These are phyloP conservation scores for Dryas drummondii DNA, from an alignment of 306 rosid species.

Conservation along the genomic window DNA sequence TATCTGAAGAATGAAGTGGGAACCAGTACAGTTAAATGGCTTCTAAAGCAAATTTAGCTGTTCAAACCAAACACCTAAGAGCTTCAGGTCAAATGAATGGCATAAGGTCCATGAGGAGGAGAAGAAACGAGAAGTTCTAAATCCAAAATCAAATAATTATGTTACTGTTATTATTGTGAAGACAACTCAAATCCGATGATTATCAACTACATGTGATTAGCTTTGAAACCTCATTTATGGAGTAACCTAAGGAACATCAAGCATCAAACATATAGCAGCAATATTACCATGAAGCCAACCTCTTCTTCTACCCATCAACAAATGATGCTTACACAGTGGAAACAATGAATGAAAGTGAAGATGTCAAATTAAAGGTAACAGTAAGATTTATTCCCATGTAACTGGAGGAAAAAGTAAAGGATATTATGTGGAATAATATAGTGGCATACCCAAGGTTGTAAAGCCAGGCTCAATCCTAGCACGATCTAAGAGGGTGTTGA, in stretches of 20 bases:
- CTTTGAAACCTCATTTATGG: not conserved
- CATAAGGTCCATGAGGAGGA: not conserved
- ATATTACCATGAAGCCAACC: not conserved
- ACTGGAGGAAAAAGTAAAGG: not conserved
- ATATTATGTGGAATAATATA: not conserved
- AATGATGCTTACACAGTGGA: not conserved
- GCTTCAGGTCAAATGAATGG: not conserved
- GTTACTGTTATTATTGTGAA: not conserved
- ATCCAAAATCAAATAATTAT: not conserved
- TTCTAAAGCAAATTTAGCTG: not conserved
- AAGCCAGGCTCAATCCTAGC: constrained; percentile 22
- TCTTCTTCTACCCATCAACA: not conserved
- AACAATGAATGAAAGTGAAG: not conserved
- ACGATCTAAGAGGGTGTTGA: constrained; percentile 2
- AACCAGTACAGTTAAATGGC: not conserved
- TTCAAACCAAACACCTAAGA: not conserved
- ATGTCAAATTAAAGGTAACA: not conserved
- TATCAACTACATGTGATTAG: not conserved
- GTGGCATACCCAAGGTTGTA: constrained; percentile 23
- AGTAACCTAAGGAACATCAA: not conserved
- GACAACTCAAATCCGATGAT: not conserved
- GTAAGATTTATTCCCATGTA: not conserved
- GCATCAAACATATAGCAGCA: not conserved
- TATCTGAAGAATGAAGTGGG: not conserved
- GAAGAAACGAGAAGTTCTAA: not conserved